Conservation (phyloP, 345 rosid genomes). For the Populus nigra region DNA sequence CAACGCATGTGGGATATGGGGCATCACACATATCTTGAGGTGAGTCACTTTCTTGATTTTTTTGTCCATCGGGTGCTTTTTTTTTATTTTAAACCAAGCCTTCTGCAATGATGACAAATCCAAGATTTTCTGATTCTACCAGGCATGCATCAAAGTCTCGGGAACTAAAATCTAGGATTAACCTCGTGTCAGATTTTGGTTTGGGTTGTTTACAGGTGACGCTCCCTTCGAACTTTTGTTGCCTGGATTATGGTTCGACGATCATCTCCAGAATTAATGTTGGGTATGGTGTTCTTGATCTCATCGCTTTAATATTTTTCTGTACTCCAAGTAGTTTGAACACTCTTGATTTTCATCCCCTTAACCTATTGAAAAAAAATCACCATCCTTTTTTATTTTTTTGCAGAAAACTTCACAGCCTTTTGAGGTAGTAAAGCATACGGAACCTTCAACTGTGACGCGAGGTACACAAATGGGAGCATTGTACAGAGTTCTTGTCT, state of each 20-base stretch:
- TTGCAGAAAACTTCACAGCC: constrained; percentile 9
- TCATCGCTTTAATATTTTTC: neutral
- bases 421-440: neutral
- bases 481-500: too few species aligned
- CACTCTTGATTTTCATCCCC: neutral
- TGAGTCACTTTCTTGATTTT: neutral
- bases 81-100: too few species aligned
- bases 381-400: neutral
- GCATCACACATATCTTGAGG: too few species aligned
- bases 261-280: neutral
- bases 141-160: neutral
- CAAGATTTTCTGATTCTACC: neutral
- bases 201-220: constrained; percentile 18
- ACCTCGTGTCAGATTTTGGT: neutral
- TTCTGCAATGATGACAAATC: neutral
- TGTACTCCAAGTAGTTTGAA: neutral
- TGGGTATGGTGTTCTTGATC: neutral
- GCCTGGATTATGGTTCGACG: neutral
- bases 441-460: neutral
- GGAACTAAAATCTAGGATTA: neutral
- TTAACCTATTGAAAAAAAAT: too few species aligned
- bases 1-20: too few species aligned
- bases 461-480: neutral
- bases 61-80: too few species aligned
- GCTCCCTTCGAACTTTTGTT: neutral